phyloP scores from a whole-genome alignment of 116 monocot genomes.

The Cymodocea nodosa region DNA sequence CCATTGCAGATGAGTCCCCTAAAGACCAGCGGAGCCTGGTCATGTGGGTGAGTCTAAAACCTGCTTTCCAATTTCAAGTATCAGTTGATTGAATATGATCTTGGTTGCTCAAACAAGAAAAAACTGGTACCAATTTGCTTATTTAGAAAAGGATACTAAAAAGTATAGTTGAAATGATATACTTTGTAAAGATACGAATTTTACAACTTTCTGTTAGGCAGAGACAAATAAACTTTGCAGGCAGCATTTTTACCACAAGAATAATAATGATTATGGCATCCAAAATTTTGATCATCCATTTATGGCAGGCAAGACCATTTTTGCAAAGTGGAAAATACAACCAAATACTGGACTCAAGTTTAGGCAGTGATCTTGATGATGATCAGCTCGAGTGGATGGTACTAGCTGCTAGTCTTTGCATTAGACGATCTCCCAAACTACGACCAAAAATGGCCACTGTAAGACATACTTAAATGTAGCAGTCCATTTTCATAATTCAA shows the following conservation, averaged over 20 bases:
- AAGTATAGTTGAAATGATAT: neutral
- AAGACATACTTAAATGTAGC: constrained; percentile 10
- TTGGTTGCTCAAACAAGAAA: neutral
- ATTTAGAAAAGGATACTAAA: neutral
- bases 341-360: constrained; percentile 48
- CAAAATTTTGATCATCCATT: neutral
- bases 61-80: neutral
- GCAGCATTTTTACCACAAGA: neutral
- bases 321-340: constrained; percentile 37
- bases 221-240: neutral
- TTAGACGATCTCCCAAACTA: constrained; percentile 33
- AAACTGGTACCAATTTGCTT: neutral
- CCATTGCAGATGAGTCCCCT: constrained; percentile 34
- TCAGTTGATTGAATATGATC: neutral
- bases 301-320: constrained; percentile 54
- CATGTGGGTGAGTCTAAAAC: constrained; percentile 51
- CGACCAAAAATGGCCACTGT: constrained; percentile 50
- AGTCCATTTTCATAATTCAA: neutral
- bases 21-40: constrained; percentile 77
- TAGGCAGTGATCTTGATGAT: constrained; percentile 28
- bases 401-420: constrained; percentile 69
- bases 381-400: constrained; percentile 50
- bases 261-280: too few species aligned
- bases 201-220: neutral
- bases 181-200: neutral